A percentile compares a stretch with the other conserved stretches of the same genome.
Evolutionary conservation across 257 asterid genomes (phyloP).

Genomic region (Solanum appendiculatum): DNA sequence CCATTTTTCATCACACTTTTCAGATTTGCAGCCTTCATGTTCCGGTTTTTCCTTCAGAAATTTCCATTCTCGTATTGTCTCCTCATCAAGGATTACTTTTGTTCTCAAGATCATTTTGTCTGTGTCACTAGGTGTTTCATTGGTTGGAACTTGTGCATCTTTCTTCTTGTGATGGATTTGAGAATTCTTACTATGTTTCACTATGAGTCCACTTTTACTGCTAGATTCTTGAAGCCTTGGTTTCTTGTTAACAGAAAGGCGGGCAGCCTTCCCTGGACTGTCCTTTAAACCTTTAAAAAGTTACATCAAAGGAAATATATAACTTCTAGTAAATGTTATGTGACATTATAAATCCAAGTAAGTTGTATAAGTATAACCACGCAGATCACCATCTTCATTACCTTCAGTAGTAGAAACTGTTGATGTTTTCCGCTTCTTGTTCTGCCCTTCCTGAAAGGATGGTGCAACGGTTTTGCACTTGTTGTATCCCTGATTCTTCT

Average conservation of each 20-base stretch:
- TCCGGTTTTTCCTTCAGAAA: constrained; percentile 47
- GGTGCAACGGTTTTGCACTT: background rate
- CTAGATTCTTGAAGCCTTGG: background rate
- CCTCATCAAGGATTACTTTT: constrained; percentile 66
- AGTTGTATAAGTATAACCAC: background rate
- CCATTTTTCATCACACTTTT: constrained; percentile 53
- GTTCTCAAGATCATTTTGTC: background rate
- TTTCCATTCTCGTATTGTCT: constrained; percentile 57
- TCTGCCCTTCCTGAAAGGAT: background rate
- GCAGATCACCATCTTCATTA: background rate
- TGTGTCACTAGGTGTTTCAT: background rate
- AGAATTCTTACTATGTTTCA: background rate
- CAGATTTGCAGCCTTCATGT: constrained; percentile 39
- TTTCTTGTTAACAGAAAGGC: background rate
- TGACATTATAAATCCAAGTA: background rate
- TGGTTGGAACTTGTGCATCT: background rate
- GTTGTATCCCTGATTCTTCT: background rate
- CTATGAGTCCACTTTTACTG: background rate
- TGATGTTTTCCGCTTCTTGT: background rate
- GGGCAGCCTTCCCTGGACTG: background rate
- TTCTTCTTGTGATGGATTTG: background rate
- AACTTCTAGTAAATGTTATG: background rate
- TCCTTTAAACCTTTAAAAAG: background rate
- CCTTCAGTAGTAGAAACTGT: background rate
- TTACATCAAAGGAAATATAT: background rate